These are phyloP conservation scores for Monotropa hypopitys DNA, from an alignment of 179 eudicot species.

Conservation along the genomic window DNA sequence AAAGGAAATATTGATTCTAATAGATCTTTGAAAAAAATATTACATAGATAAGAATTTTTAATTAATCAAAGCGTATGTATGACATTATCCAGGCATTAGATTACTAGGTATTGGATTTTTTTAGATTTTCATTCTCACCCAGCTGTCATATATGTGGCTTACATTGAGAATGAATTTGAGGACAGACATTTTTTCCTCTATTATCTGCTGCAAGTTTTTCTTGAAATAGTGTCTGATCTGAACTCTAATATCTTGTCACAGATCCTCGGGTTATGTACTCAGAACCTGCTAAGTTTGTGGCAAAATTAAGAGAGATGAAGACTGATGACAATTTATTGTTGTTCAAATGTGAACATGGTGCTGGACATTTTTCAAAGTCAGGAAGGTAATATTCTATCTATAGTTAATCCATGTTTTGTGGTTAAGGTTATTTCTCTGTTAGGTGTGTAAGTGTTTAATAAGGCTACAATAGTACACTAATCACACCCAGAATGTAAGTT, in stretches of 20 bases:
- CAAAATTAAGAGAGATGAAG: slow-evolving; percentile 75
- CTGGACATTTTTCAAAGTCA: slow-evolving; percentile 81
- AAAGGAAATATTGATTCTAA: background rate
- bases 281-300: slow-evolving; percentile 88
- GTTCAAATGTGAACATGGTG: slow-evolving; percentile 82
- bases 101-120: background rate
- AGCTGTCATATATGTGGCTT: too few species aligned
- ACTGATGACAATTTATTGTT: slow-evolving; percentile 60
- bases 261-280: slow-evolving; percentile 91
- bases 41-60: too few species aligned
- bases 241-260: slow-evolving; percentile 17
- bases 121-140: background rate
- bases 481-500: background rate
- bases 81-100: background rate
- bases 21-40: too few species aligned
- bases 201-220: background rate
- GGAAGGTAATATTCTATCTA: slow-evolving; percentile 47
- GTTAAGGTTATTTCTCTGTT: background rate
- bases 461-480: background rate
- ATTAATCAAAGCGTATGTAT: background rate
- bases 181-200: background rate
- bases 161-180: background rate
- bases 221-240: background rate
- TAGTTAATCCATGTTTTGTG: background rate
- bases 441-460: background rate